Conservation (phyloP, 1,139 yeast species). For the Lodderomyces elongisporus region DNA sequence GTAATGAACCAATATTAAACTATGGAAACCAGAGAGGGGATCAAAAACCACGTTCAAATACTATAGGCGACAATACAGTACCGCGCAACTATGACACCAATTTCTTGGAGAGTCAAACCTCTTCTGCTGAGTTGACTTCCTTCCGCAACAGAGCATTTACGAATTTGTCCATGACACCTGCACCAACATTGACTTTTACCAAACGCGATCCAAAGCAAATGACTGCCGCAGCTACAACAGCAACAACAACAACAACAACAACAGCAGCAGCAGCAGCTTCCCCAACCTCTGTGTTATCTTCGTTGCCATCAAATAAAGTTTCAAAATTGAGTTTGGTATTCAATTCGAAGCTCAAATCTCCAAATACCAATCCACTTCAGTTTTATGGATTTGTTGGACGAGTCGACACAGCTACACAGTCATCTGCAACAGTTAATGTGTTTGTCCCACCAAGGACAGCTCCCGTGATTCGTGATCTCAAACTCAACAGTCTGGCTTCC, state of each 20-base stretch:
- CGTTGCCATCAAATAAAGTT: neutral
- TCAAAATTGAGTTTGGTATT: slow-evolving; percentile 42
- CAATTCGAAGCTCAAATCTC: slow-evolving; percentile 29
- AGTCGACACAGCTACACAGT: slow-evolving; percentile 21
- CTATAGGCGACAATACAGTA: slow-evolving; percentile 18
- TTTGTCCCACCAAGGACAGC: slow-evolving; percentile 34
- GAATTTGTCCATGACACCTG: slow-evolving; percentile 2
- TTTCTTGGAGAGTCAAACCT: slow-evolving; percentile 5
- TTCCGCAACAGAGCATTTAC: slow-evolving; percentile 5
- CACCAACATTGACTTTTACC: slow-evolving; percentile 20
- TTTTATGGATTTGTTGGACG: slow-evolving; percentile 48
- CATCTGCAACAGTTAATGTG: slow-evolving; percentile 26
- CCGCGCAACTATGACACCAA: slow-evolving; percentile 11
- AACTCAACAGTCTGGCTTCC: slow-evolving; percentile 41
- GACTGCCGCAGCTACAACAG: too few species aligned
- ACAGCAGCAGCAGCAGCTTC: neutral
- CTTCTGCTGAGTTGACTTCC: slow-evolving; percentile 1
- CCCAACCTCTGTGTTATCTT: too few species aligned
- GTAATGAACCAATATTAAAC: neutral
- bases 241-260: too few species aligned
- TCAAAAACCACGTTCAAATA: slow-evolving; percentile 16
- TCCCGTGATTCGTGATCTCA: slow-evolving; percentile 28
- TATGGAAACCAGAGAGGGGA: slow-evolving; percentile 15
- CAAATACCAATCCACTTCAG: slow-evolving; percentile 45
- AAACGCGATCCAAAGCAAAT: slow-evolving; percentile 18